phyloP scores from a whole-genome alignment of 106 monocot genomes.

The Vanilla planifolia region DNA sequence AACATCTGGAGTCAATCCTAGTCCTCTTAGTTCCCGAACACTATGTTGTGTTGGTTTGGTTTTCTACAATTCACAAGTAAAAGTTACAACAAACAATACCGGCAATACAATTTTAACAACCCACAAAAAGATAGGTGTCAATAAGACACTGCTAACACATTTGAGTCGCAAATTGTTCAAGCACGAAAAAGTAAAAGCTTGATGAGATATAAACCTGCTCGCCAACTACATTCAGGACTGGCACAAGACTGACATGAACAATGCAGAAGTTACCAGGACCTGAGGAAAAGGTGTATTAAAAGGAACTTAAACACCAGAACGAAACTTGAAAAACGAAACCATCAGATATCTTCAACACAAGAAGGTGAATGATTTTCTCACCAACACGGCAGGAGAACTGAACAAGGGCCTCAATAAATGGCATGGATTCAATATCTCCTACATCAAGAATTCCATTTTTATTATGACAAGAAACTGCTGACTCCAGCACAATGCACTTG shows the following conservation, averaged over 20 bases:
- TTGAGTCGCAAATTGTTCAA: background rate
- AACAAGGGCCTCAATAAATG: conserved; percentile 87
- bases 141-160: background rate
- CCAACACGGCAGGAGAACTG: conserved; percentile 93
- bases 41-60: conserved; percentile 82
- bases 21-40: conserved; percentile 47
- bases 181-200: background rate
- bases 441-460: conserved; percentile 30
- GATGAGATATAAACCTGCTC: conserved; percentile 56
- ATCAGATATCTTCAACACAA: background rate
- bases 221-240: conserved; percentile 92
- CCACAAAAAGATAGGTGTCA: background rate
- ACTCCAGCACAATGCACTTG: conserved; percentile 12
- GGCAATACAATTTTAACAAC: background rate
- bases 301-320: conserved; percentile 3
- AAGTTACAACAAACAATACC: background rate
- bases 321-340: background rate
- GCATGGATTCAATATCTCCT: conserved; percentile 99
- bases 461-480: conserved; percentile 9
- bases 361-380: conserved; percentile 21
- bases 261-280: conserved; percentile 88
- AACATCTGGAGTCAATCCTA: conserved; percentile 67
- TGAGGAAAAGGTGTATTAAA: conserved; percentile 19
- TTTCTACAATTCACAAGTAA: conserved; percentile 32
- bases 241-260: conserved; percentile 96